Evolutionary conservation across 768 basidiomycete species (phyloP).

Genomic region (Trametopsis cervina): DNA sequence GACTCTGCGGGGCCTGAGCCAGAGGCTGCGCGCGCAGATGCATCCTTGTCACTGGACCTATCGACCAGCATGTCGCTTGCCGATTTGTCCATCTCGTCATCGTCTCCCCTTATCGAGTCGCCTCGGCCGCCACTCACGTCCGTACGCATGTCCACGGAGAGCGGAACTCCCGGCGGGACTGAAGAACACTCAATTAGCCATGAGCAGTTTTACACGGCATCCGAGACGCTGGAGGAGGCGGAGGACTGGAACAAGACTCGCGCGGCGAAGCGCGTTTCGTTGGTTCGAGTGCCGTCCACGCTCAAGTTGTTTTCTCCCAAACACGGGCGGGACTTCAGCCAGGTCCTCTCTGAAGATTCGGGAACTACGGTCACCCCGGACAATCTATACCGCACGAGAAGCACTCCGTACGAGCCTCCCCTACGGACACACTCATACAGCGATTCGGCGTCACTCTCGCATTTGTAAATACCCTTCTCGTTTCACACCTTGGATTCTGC

Average conservation of each 20-base stretch:
- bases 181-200: constrained; percentile 22
- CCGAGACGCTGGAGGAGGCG: constrained; percentile 57
- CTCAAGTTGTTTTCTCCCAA: constrained; percentile 25
- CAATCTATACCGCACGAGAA: constrained; percentile 8
- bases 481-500: background rate
- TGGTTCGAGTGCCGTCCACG: constrained; percentile 65
- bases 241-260: constrained; percentile 86
- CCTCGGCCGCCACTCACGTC: constrained; percentile 11
- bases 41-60: background rate
- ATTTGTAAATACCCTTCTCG: constrained; percentile 9
- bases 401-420: constrained; percentile 8
- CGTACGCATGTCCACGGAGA: constrained; percentile 17
- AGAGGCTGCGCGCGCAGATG: background rate
- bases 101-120: constrained; percentile 12
- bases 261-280: constrained; percentile 77
- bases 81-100: background rate
- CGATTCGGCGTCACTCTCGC: constrained; percentile 17
- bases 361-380: constrained; percentile 7
- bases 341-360: constrained; percentile 14
- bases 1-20: constrained; percentile 3
- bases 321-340: constrained; percentile 17
- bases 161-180: constrained; percentile 8
- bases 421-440: constrained; percentile 13
- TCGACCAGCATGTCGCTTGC: background rate
- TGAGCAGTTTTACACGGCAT: constrained; percentile 39